These are phyloP conservation scores for Eremothecium sinecaudum DNA, from an alignment of 1,139 yeast genomes.

Conservation along the genomic window DNA sequence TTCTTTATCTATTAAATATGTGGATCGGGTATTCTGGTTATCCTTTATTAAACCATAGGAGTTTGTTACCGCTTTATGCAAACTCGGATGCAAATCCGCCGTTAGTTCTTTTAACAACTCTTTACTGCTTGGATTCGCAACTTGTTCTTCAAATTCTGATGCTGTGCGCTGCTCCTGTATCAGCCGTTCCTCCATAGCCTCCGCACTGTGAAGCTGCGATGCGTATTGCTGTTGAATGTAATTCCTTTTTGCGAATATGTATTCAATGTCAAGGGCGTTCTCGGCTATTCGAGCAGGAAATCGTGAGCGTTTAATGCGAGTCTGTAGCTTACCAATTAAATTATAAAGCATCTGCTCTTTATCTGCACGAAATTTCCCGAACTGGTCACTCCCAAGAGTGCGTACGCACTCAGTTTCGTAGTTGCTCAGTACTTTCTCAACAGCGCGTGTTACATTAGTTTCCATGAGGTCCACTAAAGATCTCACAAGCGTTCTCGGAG, in stretches of 20 bases:
- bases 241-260: conserved; percentile 25
- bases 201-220: conserved; percentile 20
- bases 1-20: conserved; percentile 12
- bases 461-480: conserved; percentile 21
- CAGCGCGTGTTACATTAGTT: conserved; percentile 18
- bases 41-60: conserved; percentile 21
- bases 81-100: conserved; percentile 23
- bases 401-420: conserved; percentile 16
- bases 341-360: conserved; percentile 21
- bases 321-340: conserved; percentile 19
- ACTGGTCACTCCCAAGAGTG: conserved; percentile 12
- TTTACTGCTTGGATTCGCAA: conserved; percentile 10
- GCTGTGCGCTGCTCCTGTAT: conserved; percentile 16
- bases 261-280: conserved; percentile 25
- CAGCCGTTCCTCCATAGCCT: conserved; percentile 20
- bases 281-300: conserved; percentile 24
- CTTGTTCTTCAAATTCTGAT: conserved; percentile 13
- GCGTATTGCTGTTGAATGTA: conserved; percentile 23
- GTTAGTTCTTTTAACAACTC: conserved; percentile 17
- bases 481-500: conserved; percentile 15
- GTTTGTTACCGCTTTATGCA: conserved; percentile 22
- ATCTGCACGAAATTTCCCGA: conserved; percentile 13
- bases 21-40: conserved; percentile 7
- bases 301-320: conserved; percentile 16
- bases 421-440: conserved; percentile 19